A percentile compares a stretch with the other conserved stretches of the same genome.
phyloP scores from a whole-genome alignment of 805 yeast species.

The Nakazawaea wickerhamii region DNA sequence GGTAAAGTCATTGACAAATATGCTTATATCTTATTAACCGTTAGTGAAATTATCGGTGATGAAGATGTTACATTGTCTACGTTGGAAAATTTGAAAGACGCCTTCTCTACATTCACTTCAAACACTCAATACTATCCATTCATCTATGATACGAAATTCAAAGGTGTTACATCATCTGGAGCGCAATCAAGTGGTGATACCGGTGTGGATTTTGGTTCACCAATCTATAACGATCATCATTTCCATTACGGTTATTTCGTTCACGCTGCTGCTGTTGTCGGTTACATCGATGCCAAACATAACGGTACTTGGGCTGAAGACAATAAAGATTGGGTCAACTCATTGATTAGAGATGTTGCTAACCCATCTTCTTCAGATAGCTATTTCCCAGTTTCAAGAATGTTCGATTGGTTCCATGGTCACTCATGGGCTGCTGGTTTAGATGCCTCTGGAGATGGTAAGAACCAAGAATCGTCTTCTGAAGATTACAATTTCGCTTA shows the following conservation, averaged over 20 bases:
- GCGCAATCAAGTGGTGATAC: conserved; percentile 36
- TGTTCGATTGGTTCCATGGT: conserved; percentile 73
- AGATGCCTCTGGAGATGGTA: conserved; percentile 67
- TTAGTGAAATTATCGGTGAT: conserved; percentile 38
- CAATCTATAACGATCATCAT: conserved; percentile 53
- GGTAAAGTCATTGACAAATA: conserved; percentile 55
- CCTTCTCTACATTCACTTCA: conserved; percentile 34
- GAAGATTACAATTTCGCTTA: conserved; percentile 72
- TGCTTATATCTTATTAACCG: conserved; percentile 49
- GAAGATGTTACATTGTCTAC: conserved; percentile 44
- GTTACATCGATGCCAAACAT: conserved; percentile 43
- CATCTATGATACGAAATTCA: conserved; percentile 48
- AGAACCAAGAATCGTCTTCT: conserved; percentile 68
- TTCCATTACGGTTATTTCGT: conserved; percentile 52
- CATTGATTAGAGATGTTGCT: conserved; percentile 62
- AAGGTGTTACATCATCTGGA: conserved; percentile 52
- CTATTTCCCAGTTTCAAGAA: conserved; percentile 60
- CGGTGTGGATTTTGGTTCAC: conserved; percentile 43
- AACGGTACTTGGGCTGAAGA: conserved; percentile 51
- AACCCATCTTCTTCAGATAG: conserved; percentile 50
- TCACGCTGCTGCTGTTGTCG: conserved; percentile 61
- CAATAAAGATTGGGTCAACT: conserved; percentile 46
- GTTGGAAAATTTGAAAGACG: conserved; percentile 39
- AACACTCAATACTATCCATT: conserved; percentile 46
- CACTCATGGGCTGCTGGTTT: conserved; percentile 79